Base-by-base conservation (phyloP, 192 early-diverging fungal species). In the Coemansia sp. region DNA sequence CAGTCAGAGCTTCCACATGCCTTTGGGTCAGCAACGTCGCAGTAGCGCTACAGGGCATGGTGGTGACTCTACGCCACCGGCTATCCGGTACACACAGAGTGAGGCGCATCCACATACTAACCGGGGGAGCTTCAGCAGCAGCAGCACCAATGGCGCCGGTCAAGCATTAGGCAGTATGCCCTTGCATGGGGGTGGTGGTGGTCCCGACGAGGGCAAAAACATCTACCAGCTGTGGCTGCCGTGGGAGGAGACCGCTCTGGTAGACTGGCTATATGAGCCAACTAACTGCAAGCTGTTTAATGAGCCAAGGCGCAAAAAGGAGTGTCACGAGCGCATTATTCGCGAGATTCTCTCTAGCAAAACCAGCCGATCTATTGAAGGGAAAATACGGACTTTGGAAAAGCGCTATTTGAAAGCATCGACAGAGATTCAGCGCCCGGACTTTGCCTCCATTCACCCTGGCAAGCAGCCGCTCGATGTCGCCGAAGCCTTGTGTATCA, bases 311-410 rank as follows among this genome's bases (percentile, higher is more conserved):
- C 75, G 80, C 63, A 82, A 82, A 45, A 82, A 82, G 55, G 80
- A 82, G 15, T 82, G 80, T 58, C 80, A 82, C 29, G 80, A 82
- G 67, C 72, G 72, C 36, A 82, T 82, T 27, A 82, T 77, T 34
- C 72, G 65, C 48, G 80, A 82, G 2, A 73, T 82, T 5, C 58
- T 82, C 63, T 73, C 80, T 15, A 41, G 23, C 69, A 82, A 82
- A 55, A 82, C 80, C 38, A 82, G 80, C 45, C 75, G 80, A 9
- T 72, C 80, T 4, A 82, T 82, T 32, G 80, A 82, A 55, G 80
- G 80, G 67, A 82, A 82, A 66, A 82, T 82, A 31, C 75, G 80
- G 44, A 82, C 80, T 4, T 48, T 82, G 12, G 80, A 82, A 31
- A 82, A 77, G 64, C 75, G 75, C 10, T 82, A 82, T 32, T 69